These are phyloP conservation scores for Pinus tabuliformis DNA, from an alignment of 75 land plant genomes.

Conservation along the genomic window DNA sequence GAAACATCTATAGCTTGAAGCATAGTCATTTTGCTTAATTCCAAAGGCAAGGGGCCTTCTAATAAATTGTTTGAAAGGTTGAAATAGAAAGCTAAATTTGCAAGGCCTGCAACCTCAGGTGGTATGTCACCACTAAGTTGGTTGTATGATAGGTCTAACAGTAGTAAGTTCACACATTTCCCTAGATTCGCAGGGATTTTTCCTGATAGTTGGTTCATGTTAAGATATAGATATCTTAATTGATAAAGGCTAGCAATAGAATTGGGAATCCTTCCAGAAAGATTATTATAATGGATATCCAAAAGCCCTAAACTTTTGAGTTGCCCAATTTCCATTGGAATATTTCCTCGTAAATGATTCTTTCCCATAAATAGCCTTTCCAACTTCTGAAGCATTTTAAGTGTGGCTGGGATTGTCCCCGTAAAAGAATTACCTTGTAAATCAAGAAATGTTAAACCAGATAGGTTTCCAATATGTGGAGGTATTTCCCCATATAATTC, in stretches of 20 bases:
- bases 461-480: background rate
- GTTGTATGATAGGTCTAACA: background rate
- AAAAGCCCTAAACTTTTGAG: background rate
- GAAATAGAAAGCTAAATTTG: conserved; percentile 36
- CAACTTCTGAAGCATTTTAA: background rate
- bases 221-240: background rate
- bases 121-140: background rate
- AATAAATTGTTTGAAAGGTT: conserved; percentile 58
- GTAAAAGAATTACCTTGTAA: background rate
- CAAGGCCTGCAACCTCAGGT: conserved; percentile 12
- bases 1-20: conserved; percentile 55
- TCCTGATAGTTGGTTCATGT: background rate
- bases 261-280: background rate
- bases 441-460: background rate
- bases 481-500: background rate
- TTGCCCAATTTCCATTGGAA: conserved; percentile 35
- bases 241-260: background rate
- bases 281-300: background rate
- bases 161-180: background rate
- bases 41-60: background rate
- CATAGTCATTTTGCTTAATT: conserved; percentile 1
- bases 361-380: background rate
- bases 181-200: background rate
- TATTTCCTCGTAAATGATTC: conserved; percentile 49
- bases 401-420: background rate